Base-by-base conservation (phyloP, 495 filamentous ascomycete genomes). In the Pseudevernia furfuracea region DNA sequence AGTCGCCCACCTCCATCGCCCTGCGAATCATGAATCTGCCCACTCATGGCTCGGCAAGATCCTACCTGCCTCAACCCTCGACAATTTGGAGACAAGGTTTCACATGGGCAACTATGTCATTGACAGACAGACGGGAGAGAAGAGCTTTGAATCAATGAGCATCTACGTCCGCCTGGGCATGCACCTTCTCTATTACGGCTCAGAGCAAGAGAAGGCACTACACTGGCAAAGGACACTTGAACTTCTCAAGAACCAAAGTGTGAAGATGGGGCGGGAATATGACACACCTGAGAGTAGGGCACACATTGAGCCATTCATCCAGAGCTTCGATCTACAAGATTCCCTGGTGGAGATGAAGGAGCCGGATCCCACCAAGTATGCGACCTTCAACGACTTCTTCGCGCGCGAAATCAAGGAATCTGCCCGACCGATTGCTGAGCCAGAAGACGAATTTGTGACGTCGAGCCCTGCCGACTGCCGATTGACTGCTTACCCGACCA, bases 371-470 rank as follows among this genome's bases (percentile, higher is more conserved):
- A 49, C 66, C 12, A 68, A 62, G 25, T 79, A 78, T 65, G 11
- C 8, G 5, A 75, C 70, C 1, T 78, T 78, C 67, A 75, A 81
- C 63, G 72, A 77, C 36, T 82, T 81, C 71, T 81, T 81, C 67
- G 70, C 76, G 12, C 77, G 80, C 14, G 69, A 70, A 23, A 76
- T 79, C 62, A 70, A 68, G 21, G 70, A 71, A 8, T 72, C 67
- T 1, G 66, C 71, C 19, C 69, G 80, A 6, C 78, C 78, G 1
- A 74, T 78, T 34, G 68, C 69, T 34, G 72, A 72, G 14, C 67
- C 70, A 9, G 70, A 72, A 12, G 69, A 79, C 64, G 68, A 72
- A 25, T 60, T 63, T 0, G 62, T 69, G 0, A 74, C 76, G 34
- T 73, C 77, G 1, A 64, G 71, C 3, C 74, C 78, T 0, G 75